Percentiles rank a stretch among this genome's conserved stretches.
Evolutionary conservation across 257 asterid species (phyloP).

Genomic region (Solanum chiquidenum): DNA sequence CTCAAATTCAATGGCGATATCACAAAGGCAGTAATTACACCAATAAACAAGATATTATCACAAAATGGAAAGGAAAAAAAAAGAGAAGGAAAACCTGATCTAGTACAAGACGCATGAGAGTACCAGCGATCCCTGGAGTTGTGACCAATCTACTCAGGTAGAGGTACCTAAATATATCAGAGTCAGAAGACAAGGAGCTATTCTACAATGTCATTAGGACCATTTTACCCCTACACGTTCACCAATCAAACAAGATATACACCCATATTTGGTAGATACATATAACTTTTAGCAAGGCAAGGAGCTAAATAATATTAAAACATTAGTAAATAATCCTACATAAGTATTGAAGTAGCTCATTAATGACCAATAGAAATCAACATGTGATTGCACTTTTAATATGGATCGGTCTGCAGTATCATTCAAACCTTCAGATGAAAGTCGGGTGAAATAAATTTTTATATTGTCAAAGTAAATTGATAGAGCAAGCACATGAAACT

Average conservation of each 20-base stretch:
- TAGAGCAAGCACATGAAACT: not conserved
- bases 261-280: not conserved
- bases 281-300: not conserved
- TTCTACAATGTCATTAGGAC: not conserved
- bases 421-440: not conserved
- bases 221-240: not conserved
- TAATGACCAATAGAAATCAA: not conserved
- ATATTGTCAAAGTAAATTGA: not conserved
- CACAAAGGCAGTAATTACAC: not conserved
- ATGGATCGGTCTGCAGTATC: not conserved
- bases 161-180: constrained; percentile 41
- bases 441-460: not conserved
- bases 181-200: not conserved
- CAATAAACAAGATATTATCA: not conserved
- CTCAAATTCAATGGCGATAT: not conserved
- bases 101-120: constrained; percentile 58
- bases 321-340: not conserved
- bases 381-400: not conserved
- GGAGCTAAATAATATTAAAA: not conserved
- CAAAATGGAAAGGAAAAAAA: not conserved
- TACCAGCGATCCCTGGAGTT: constrained; percentile 58
- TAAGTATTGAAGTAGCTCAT: not conserved
- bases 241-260: not conserved
- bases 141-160: constrained; percentile 65
- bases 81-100: constrained; percentile 51